These are phyloP conservation scores for Komagataella populi DNA, from an alignment of 805 yeast species.

Conservation along the genomic window DNA sequence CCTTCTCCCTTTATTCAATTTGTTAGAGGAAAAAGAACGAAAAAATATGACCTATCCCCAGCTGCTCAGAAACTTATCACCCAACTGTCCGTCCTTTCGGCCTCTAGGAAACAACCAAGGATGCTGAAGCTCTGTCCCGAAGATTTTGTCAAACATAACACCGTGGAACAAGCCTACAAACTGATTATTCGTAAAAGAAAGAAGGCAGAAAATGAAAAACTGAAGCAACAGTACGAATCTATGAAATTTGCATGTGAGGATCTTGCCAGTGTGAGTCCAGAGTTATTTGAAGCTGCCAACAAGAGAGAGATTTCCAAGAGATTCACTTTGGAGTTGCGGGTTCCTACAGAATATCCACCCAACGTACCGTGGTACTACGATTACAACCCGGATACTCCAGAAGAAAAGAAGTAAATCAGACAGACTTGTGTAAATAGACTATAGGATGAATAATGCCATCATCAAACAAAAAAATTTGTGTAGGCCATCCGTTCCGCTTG, in stretches of 20 bases:
- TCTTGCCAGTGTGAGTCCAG: slow-evolving; percentile 35
- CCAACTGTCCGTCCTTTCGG: slow-evolving; percentile 73
- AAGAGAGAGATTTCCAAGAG: slow-evolving; percentile 38
- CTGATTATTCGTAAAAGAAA: slow-evolving; percentile 40
- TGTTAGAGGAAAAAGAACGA: slow-evolving; percentile 38
- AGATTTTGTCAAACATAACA: slow-evolving; percentile 74
- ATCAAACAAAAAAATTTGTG: not conserved
- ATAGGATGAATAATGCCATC: not conserved
- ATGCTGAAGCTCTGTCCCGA: slow-evolving; percentile 62
- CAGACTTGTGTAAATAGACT: not conserved
- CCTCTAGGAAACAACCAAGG: slow-evolving; percentile 79
- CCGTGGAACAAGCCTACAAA: slow-evolving; percentile 77
- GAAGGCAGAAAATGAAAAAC: slow-evolving; percentile 18
- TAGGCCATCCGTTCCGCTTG: not conserved
- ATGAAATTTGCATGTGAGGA: slow-evolving; percentile 65
- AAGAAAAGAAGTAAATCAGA: slow-evolving; percentile 5
- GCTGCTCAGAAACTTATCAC: slow-evolving; percentile 24
- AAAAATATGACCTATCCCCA: slow-evolving; percentile 25
- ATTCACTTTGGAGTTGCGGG: slow-evolving; percentile 73
- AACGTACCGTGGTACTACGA: slow-evolving; percentile 65
- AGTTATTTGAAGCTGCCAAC: slow-evolving; percentile 51
- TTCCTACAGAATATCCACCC: slow-evolving; percentile 87
- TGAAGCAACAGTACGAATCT: slow-evolving; percentile 48
- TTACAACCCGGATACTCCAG: slow-evolving; percentile 14
- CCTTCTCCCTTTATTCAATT: slow-evolving; percentile 8